Evolutionary conservation across 1,284 basidiomycete species (phyloP).

Genomic region (Polyporus tsugae): DNA sequence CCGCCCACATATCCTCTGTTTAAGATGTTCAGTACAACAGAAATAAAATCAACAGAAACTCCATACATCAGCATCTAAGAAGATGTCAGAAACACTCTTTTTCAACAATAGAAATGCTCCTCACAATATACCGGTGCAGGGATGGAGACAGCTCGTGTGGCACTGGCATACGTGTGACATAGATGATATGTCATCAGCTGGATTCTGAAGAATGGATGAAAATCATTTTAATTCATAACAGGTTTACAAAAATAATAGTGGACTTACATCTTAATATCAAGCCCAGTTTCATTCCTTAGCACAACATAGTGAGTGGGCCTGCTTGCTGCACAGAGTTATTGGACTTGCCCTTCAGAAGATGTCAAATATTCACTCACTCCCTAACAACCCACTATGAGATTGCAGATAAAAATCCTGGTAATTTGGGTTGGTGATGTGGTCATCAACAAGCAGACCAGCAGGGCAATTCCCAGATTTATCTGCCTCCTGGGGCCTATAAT

Average conservation of each 20-base stretch:
- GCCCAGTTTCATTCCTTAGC: constrained; percentile 57
- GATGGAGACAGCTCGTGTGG: constrained; percentile 71
- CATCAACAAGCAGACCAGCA: constrained; percentile 59
- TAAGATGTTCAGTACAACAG: not conserved
- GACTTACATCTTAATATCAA: constrained; percentile 46
- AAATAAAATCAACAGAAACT: not conserved
- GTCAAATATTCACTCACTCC: constrained; percentile 37
- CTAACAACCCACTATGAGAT: constrained; percentile 53
- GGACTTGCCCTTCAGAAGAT: not conserved
- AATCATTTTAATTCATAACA: too few relatives aligned
- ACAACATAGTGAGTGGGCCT: constrained; percentile 69
- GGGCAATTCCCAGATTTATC: constrained; percentile 57
- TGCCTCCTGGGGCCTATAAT: not conserved
- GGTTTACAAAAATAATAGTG: not conserved
- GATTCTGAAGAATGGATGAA: constrained; percentile 44
- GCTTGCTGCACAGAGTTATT: constrained; percentile 45
- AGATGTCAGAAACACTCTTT: constrained; percentile 15
- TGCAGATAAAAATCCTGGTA: constrained; percentile 66
- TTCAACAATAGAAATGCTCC: constrained; percentile 34
- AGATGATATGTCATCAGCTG: constrained; percentile 62
- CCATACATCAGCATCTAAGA: constrained; percentile 62
- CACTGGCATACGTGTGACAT: constrained; percentile 64
- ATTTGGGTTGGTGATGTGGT: constrained; percentile 50
- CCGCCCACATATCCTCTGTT: constrained; percentile 56
- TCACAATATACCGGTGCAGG: constrained; percentile 72